Percentiles rank a stretch among this genome's conserved stretches.
Conservation (phyloP, 441 rosid genomes). For the Aleurites moluccanus region DNA sequence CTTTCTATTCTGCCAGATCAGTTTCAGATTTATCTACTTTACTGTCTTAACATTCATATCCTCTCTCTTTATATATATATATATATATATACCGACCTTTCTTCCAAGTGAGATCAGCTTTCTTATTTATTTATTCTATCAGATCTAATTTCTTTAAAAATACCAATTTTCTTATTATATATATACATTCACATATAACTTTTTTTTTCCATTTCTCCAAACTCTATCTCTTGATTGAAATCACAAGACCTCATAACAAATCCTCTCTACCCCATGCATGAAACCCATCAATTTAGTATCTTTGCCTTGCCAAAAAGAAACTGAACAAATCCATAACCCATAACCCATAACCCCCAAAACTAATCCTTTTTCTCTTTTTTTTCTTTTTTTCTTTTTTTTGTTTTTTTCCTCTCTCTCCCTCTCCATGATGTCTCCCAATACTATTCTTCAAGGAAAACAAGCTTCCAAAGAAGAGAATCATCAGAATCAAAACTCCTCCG, state of each 20-base stretch:
- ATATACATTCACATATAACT: not conserved
- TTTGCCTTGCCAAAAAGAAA: conserved; percentile 48
- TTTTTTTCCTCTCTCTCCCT: too few species aligned
- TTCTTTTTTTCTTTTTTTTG: not conserved
- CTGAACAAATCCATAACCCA: conserved; percentile 7
- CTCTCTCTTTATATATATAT: conserved; percentile 13
- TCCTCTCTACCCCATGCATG: conserved; percentile 43
- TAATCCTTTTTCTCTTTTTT: not conserved
- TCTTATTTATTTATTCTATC: conserved; percentile 28
- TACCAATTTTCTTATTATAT: not conserved
- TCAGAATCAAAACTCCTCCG: conserved; percentile 39
- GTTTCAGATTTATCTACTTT: conserved; percentile 32
- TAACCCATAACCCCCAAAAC: conserved; percentile 2
- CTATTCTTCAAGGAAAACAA: conserved; percentile 34
- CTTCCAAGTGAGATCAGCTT: conserved; percentile 12
- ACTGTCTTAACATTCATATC: conserved; percentile 18
- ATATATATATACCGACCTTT: conserved; percentile 16
- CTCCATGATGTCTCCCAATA: conserved; percentile 49
- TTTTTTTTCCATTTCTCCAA: conserved; percentile 19
- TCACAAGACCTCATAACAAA: conserved; percentile 48
- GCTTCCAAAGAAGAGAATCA: conserved; percentile 44
- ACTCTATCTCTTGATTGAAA: conserved; percentile 43
- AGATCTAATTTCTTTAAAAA: conserved; percentile 26
- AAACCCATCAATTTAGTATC: conserved; percentile 48
- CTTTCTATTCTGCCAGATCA: conserved; percentile 34